Percentiles rank a stretch among this genome's conserved stretches.
These are phyloP conservation scores for Medicago ruthenica DNA, from an alignment of 306 rosid genomes.

Conservation along the genomic window DNA sequence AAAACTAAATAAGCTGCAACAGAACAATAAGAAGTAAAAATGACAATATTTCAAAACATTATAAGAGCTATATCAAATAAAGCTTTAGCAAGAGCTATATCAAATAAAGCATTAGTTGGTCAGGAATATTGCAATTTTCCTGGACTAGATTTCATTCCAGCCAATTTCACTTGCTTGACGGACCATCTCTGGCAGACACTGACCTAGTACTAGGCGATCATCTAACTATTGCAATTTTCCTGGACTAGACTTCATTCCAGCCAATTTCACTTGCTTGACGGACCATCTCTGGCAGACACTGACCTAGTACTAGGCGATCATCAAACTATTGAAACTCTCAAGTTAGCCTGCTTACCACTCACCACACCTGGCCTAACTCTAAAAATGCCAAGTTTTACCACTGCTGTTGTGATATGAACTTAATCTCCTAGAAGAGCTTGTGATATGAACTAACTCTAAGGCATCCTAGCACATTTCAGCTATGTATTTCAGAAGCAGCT, in stretches of 20 bases:
- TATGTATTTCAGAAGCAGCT: neutral
- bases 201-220: neutral
- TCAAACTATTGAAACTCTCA: slow-evolving; percentile 26
- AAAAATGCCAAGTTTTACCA: neutral
- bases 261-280: neutral
- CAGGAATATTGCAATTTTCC: slow-evolving; percentile 18
- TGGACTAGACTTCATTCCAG: slow-evolving; percentile 5
- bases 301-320: neutral
- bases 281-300: slow-evolving; percentile 11
- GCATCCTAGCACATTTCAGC: neutral
- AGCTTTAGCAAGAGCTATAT: neutral
- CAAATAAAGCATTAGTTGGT: neutral
- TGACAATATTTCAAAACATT: slow-evolving; percentile 1
- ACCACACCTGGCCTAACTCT: slow-evolving; percentile 9
- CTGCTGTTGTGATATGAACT: neutral
- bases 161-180: neutral
- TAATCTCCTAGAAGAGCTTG: neutral
- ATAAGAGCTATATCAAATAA: neutral
- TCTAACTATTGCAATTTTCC: slow-evolving; percentile 20
- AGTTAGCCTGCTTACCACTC: slow-evolving; percentile 16
- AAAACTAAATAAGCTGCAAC: neutral
- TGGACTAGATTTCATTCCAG: slow-evolving; percentile 4
- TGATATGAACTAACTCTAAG: no score
- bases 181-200: slow-evolving; percentile 11
- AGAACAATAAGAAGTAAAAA: slow-evolving; percentile 24